These are phyloP conservation scores for Ascosphaera apis DNA, from an alignment of 2,329 filamentous ascomycete genomes.

Conservation along the genomic window DNA sequence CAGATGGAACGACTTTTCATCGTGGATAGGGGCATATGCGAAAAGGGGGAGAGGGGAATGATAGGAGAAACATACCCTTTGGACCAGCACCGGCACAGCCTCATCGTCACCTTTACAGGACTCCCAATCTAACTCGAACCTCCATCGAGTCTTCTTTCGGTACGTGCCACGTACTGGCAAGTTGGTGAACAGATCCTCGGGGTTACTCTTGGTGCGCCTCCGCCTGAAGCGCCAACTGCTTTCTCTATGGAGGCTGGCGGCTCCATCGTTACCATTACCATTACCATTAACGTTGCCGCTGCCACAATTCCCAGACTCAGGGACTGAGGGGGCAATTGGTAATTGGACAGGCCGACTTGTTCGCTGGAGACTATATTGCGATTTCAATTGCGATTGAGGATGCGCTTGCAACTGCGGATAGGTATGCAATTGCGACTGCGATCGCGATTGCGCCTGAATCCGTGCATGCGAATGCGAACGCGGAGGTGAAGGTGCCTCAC, in stretches of 20 bases:
- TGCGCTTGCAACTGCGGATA: constrained; percentile 10
- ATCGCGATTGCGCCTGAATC: constrained; percentile 5
- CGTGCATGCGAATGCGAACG: not conserved
- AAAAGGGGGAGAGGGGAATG: constrained; percentile 1
- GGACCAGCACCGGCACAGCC: constrained; percentile 70
- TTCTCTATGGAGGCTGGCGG: not conserved
- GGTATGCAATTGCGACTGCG: constrained; percentile 8
- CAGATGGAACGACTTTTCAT: constrained; percentile 3
- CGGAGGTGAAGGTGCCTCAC: not conserved
- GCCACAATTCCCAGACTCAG: not conserved
- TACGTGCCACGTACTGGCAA: not conserved
- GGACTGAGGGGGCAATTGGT: not conserved
- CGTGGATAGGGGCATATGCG: not conserved
- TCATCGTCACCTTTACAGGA: constrained; percentile 40
- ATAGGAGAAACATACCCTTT: constrained; percentile 35
- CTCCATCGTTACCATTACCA: too few relatives aligned
- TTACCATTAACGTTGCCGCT: too few relatives aligned
- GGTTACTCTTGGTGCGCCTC: not conserved
- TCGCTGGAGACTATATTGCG: not conserved
- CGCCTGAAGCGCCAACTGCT: not conserved
- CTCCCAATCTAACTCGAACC: constrained; percentile 67
- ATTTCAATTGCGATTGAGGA: constrained; percentile 3
- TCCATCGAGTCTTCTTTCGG: constrained; percentile 43
- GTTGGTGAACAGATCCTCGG: not conserved
- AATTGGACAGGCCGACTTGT: not conserved